A percentile compares a stretch with the other conserved stretches of the same genome.
These are phyloP conservation scores for Daldinia vernicosa DNA, from an alignment of 495 filamentous ascomycete species.

Conservation along the genomic window DNA sequence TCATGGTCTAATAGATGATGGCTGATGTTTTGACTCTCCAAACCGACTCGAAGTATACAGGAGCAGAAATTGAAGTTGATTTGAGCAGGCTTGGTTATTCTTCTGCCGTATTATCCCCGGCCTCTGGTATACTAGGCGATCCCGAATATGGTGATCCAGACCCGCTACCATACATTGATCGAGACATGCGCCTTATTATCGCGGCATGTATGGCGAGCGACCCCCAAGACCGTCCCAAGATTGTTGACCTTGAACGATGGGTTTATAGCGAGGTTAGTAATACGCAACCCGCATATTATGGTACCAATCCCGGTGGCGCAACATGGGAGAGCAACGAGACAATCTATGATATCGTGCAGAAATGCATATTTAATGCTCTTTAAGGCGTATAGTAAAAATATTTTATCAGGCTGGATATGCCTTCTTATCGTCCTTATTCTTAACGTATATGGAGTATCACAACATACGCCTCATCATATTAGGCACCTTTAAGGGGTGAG, in stretches of 20 bases:
- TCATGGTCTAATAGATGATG: neutral
- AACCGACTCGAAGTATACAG: neutral
- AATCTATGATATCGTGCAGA: neutral
- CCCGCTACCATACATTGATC: neutral
- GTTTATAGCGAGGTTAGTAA: neutral
- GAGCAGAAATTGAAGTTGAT: neutral
- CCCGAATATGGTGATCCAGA: neutral
- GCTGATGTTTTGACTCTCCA: neutral
- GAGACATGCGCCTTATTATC: neutral
- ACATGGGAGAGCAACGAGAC: neutral
- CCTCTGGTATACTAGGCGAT: neutral
- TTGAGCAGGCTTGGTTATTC: neutral
- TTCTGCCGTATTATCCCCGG: neutral
- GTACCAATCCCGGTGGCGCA: neutral
- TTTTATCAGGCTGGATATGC: too few relatives aligned
- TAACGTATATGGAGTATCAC: too few relatives aligned
- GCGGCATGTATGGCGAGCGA: neutral
- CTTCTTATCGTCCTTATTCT: too few relatives aligned
- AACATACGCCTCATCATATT: too few relatives aligned
- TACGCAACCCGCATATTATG: neutral
- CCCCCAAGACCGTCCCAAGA: neutral
- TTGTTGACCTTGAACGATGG: neutral
- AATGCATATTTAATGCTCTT: neutral
- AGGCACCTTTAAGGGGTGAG: too few relatives aligned
- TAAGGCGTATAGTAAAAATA: too few relatives aligned